Evolutionary conservation across 1,284 basidiomycete genomes (phyloP).

Genomic region (Phellopilus nigrolimitatus): DNA sequence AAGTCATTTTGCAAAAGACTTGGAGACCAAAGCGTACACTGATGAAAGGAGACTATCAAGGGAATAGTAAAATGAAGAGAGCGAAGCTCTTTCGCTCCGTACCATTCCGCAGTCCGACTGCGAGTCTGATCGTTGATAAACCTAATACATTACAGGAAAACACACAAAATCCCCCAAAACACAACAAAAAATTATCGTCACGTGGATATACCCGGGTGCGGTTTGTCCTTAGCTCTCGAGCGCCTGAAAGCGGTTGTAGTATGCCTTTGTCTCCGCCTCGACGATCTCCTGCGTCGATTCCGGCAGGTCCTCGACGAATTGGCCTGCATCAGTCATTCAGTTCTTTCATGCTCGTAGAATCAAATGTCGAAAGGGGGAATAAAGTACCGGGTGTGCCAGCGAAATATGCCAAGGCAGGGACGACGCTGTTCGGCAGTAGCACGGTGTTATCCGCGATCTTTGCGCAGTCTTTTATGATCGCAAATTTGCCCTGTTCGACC

Average conservation of each 20-base stretch:
- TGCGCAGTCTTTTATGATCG: slow-evolving; percentile 95
- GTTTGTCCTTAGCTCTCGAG: slow-evolving; percentile 25
- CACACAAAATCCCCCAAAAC: too few relatives aligned
- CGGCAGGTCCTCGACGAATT: slow-evolving; percentile 78
- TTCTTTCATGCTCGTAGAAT: background rate
- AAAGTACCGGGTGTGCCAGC: slow-evolving; percentile 86
- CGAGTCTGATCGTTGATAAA: too few relatives aligned
- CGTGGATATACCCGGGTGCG: too few relatives aligned
- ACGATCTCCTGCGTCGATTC: slow-evolving; percentile 86
- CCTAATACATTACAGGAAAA: too few relatives aligned
- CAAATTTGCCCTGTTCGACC: slow-evolving; percentile 89
- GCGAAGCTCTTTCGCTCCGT: too few relatives aligned
- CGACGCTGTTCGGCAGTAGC: slow-evolving; percentile 87
- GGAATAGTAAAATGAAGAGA: too few relatives aligned
- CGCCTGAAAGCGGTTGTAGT: slow-evolving; percentile 63
- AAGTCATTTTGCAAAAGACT: too few relatives aligned
- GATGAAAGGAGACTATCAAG: too few relatives aligned
- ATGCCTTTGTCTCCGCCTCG: slow-evolving; percentile 74
- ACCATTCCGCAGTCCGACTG: too few relatives aligned
- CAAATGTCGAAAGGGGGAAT: background rate
- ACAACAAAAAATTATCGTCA: too few relatives aligned
- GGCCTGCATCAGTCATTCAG: slow-evolving; percentile 44
- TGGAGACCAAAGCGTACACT: too few relatives aligned
- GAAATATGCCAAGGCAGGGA: slow-evolving; percentile 85
- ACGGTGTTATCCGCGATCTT: slow-evolving; percentile 85